A percentile compares a stretch with the other conserved stretches of the same genome.
Evolutionary conservation across 2,329 filamentous ascomycete genomes (phyloP).

Genomic region (Exophiala bonariae): DNA sequence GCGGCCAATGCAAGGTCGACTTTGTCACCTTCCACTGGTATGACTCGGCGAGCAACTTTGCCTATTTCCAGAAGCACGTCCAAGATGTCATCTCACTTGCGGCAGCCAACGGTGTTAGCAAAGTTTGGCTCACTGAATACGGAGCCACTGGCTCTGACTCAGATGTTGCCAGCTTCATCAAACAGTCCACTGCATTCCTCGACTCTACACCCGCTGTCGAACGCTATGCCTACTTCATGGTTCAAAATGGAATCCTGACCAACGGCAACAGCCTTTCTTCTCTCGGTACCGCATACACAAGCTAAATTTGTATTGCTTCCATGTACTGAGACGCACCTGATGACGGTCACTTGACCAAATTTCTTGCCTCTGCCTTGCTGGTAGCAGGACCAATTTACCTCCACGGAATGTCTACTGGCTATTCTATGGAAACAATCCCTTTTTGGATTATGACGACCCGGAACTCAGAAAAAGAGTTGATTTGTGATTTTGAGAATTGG

Average conservation of each 20-base stretch:
- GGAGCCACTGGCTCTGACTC: conserved; percentile 30
- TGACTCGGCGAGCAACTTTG: conserved; percentile 30
- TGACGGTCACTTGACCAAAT: too few relatives aligned
- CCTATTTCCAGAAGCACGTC: conserved; percentile 41
- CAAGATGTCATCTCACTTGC: conserved; percentile 36
- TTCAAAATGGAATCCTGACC: conserved; percentile 34
- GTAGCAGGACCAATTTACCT: too few relatives aligned
- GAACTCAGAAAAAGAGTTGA: too few relatives aligned
- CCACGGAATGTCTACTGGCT: too few relatives aligned
- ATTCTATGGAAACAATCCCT: too few relatives aligned
- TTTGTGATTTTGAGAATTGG: too few relatives aligned
- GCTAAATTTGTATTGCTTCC: neutral
- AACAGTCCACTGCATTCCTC: conserved; percentile 40
- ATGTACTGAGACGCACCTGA: too few relatives aligned
- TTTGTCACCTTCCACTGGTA: conserved; percentile 50
- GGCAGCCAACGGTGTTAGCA: conserved; percentile 33
- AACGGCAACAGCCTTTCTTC: conserved; percentile 21
- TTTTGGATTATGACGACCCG: too few relatives aligned
- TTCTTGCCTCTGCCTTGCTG: too few relatives aligned
- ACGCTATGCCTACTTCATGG: conserved; percentile 45
- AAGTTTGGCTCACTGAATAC: conserved; percentile 50
- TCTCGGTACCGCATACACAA: conserved; percentile 13
- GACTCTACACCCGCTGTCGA: conserved; percentile 38
- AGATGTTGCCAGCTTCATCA: conserved; percentile 35
- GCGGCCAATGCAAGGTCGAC: conserved; percentile 38